These are phyloP conservation scores for Tricladium varicosporioides DNA, from an alignment of 2,329 filamentous ascomycete species.

Conservation along the genomic window DNA sequence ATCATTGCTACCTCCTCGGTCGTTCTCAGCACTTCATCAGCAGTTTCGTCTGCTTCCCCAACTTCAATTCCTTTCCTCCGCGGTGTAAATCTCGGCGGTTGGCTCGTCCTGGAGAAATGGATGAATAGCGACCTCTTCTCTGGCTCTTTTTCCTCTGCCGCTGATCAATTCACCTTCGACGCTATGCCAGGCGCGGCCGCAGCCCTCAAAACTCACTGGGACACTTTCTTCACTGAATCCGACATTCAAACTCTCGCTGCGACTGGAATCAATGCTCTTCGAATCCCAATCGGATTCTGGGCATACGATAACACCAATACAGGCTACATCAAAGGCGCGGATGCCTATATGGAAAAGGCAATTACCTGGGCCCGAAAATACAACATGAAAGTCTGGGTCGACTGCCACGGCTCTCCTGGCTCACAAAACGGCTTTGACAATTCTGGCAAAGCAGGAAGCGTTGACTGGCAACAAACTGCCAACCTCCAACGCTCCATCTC, in stretches of 20 bases:
- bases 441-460: constrained; percentile 47
- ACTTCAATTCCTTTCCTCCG: constrained; percentile 32
- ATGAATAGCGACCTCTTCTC: constrained; percentile 39
- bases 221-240: constrained; percentile 46
- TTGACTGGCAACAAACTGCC: constrained; percentile 40
- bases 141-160: constrained; percentile 30
- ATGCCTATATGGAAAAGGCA: constrained; percentile 50
- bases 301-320: constrained; percentile 49
- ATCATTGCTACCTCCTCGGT: background rate
- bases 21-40: background rate
- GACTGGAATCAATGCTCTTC: constrained; percentile 55
- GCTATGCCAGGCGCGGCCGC: constrained; percentile 30
- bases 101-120: constrained; percentile 40
- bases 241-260: constrained; percentile 45
- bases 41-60: background rate
- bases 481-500: constrained; percentile 36
- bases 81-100: constrained; percentile 38
- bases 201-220: constrained; percentile 40
- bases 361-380: constrained; percentile 52
- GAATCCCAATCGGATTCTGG: constrained; percentile 60
- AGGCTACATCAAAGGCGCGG: constrained; percentile 49
- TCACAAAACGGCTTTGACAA: constrained; percentile 62
- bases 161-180: constrained; percentile 41
- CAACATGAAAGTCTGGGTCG: constrained; percentile 52
- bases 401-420: constrained; percentile 54